Evolutionary conservation across 2,329 filamentous ascomycete genomes (phyloP).

Genomic region (Dactylonectria estremocensis): DNA sequence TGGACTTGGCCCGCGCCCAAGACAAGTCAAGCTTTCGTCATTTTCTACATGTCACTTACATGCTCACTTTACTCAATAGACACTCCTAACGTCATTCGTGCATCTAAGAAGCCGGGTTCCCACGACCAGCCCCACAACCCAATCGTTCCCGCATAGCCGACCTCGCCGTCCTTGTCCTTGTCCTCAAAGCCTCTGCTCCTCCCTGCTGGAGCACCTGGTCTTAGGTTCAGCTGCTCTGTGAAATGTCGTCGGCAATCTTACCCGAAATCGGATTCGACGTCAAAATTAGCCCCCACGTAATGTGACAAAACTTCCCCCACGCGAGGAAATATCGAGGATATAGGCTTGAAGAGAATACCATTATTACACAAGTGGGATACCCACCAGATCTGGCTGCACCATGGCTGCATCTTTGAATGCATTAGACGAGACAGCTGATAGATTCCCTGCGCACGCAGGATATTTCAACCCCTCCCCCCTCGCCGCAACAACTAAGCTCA

Average conservation of each 20-base stretch:
- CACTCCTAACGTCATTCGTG: constrained; percentile 24
- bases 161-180: neutral
- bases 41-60: constrained; percentile 24
- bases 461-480: neutral
- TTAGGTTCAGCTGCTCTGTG: constrained; percentile 23
- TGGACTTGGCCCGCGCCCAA: constrained; percentile 24
- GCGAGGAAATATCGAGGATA: neutral
- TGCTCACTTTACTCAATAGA: constrained; percentile 11
- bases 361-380: neutral
- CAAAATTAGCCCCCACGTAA: constrained; percentile 26
- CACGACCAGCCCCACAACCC: constrained; percentile 10
- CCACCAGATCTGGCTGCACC: constrained; percentile 6
- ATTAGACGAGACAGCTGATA: constrained; percentile 4
- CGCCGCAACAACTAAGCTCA: constrained; percentile 1
- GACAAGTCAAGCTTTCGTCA: constrained; percentile 31
- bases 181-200: neutral
- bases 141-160: neutral
- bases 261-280: constrained; percentile 4
- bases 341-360: neutral
- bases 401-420: constrained; percentile 6
- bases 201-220: neutral
- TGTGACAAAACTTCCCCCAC: constrained; percentile 21
- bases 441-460: neutral
- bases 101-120: constrained; percentile 4
- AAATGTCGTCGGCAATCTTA: constrained; percentile 19